Evolutionary conservation across 2,329 filamentous ascomycete genomes (phyloP), one percentile per base, ranked within the genome.

Genomic region (Sphaerulina populicola): DNA sequence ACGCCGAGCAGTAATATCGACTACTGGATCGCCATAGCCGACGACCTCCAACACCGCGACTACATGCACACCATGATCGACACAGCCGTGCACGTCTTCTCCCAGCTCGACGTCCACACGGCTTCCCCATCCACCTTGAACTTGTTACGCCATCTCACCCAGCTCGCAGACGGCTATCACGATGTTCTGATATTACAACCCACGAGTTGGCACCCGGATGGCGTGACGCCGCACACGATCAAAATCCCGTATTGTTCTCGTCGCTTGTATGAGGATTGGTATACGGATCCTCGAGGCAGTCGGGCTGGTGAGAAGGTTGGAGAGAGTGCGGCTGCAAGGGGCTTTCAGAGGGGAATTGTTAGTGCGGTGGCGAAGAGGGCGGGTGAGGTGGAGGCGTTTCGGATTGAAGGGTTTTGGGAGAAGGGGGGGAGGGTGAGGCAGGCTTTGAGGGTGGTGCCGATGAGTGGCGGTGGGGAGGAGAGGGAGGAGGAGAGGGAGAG

Each of bases 181-280:
- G 60, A 64, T 30, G 59, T 63, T 47, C 36, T 65, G n/a, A 47
- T 65, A 39, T 33, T 65, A 18, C 48, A 48, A 8, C 54, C 62
- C 7, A 60, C 57, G 1, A 49, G 54, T 4, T 59, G 53, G 30
- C 58, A 62, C 36, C 14, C 27, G 8, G 60, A 60, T 38, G 55
- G 56, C 1, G n/a, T 36, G 14, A 47, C 53, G 38, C 52, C 57
- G 3, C 53, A 53, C 1, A 55, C 51, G 36, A 53, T 63, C 12
- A 50, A 57, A 11, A 42, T 61, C 8, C 61, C 61, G 1, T 59
- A 55, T 53, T 54, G 55, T 14, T 60, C 57, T 11, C 55, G 56
- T 14, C 46, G 58, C 8, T 43, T 63, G 5, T 60, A 57, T 36
- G 51, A 53, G n/a, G 56, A 60, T 46, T 60, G 57, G 57, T 60